Evolutionary conservation across 331 rosid species (phyloP).

Genomic region (Dryas integrifolia): DNA sequence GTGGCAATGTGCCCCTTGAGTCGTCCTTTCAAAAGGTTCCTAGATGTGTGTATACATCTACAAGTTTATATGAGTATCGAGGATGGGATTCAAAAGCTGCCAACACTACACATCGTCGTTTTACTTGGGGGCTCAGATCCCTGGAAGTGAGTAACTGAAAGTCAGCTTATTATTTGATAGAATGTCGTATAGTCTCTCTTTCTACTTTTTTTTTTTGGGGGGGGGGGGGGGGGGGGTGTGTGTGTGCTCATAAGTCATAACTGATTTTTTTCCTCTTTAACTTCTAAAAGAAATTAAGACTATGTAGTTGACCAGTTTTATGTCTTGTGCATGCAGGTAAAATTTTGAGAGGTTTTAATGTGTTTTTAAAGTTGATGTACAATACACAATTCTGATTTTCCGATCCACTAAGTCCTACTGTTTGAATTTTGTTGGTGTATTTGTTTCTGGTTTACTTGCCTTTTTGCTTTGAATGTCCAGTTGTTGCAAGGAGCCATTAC

Average conservation of each 20-base stretch:
- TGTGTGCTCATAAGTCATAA: neutral
- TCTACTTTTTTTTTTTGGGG: neutral
- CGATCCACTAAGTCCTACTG: neutral
- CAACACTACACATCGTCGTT: slow-evolving; percentile 76
- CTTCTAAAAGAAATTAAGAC: neutral
- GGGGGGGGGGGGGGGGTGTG: slow-evolving; percentile 7
- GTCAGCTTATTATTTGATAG: neutral
- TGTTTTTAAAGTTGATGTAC: neutral
- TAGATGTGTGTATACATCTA: slow-evolving; percentile 92
- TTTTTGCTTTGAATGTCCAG: neutral
- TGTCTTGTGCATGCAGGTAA: neutral
- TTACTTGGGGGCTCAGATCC: slow-evolving; percentile 94
- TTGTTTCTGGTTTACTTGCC: neutral
- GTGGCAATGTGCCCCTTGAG: slow-evolving; percentile 94
- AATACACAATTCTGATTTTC: neutral
- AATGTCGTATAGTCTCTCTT: neutral
- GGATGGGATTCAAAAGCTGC: slow-evolving; percentile 98
- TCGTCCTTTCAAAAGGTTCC: slow-evolving; percentile 88
- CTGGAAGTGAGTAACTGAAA: slow-evolving; percentile 59
- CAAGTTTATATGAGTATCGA: slow-evolving; percentile 82
- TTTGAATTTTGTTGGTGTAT: neutral
- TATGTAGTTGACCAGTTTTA: neutral
- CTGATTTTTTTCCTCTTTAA: neutral
- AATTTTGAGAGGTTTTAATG: neutral
- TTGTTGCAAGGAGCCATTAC: slow-evolving; percentile 1